phyloP scores from a whole-genome alignment of 2,329 filamentous ascomycete genomes.

The Aspergillus texensis region DNA sequence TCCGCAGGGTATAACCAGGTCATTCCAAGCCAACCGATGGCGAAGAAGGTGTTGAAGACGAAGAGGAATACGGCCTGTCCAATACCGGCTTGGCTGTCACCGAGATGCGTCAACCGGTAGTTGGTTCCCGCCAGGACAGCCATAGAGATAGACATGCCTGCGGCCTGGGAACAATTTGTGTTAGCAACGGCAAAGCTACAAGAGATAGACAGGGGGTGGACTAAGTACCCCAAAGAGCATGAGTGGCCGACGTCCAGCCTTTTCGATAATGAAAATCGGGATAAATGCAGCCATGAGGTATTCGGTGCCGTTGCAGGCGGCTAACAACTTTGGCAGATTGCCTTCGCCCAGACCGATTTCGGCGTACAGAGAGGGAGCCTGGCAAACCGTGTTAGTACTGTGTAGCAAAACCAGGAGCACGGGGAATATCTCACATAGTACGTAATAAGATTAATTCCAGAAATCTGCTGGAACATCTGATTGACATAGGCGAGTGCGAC shows the following conservation, averaged over 20 bases:
- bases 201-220: neutral
- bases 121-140: slow-evolving; percentile 54
- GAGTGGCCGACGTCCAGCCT: slow-evolving; percentile 61
- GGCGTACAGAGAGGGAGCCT: slow-evolving; percentile 25
- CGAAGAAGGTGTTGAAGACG: slow-evolving; percentile 69
- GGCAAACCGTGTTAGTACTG: neutral
- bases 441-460: slow-evolving; percentile 48
- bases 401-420: slow-evolving; percentile 30
- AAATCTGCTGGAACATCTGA: slow-evolving; percentile 57
- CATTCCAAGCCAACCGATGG: slow-evolving; percentile 65
- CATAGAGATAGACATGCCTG: slow-evolving; percentile 68
- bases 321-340: slow-evolving; percentile 47
- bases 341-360: slow-evolving; percentile 23
- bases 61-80: slow-evolving; percentile 54
- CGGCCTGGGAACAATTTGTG: slow-evolving; percentile 59
- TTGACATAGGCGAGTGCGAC: slow-evolving; percentile 59
- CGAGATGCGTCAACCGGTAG: slow-evolving; percentile 30
- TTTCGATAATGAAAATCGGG: slow-evolving; percentile 54
- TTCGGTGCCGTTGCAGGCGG: slow-evolving; percentile 56
- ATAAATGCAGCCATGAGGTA: slow-evolving; percentile 56
- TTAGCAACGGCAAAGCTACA: slow-evolving; percentile 31
- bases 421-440: slow-evolving; percentile 44
- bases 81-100: slow-evolving; percentile 42
- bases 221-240: slow-evolving; percentile 72
- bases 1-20: slow-evolving; percentile 59